A percentile compares a stretch with the other conserved stretches of the same genome.
Evolutionary conservation across 2,329 filamentous ascomycete species (phyloP).

Genomic region (Coniochaeta sp.): DNA sequence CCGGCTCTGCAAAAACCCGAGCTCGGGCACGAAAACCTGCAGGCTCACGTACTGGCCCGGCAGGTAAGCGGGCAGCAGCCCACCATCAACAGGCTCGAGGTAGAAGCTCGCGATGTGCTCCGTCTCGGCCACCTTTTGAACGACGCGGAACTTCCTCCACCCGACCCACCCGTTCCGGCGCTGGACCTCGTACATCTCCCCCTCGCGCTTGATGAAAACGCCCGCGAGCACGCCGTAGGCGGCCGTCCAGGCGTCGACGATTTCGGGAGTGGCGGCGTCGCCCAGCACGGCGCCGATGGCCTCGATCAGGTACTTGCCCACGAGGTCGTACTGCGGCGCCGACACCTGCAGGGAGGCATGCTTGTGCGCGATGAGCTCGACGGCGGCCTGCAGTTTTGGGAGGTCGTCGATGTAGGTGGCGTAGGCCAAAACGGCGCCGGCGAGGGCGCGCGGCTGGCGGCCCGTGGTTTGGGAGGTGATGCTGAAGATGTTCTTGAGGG

Average conservation of each 20-base stretch:
- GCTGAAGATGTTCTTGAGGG: constrained; percentile 66
- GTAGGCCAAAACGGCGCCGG: constrained; percentile 63
- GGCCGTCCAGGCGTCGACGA: constrained; percentile 63
- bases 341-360: constrained; percentile 65
- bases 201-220: constrained; percentile 62
- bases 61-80: constrained; percentile 49
- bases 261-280: constrained; percentile 56
- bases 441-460: constrained; percentile 63
- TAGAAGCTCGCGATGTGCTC: constrained; percentile 64
- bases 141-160: constrained; percentile 49
- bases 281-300: constrained; percentile 64
- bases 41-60: constrained; percentile 71
- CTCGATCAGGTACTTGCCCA: constrained; percentile 60
- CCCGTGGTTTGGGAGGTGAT: constrained; percentile 60
- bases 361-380: constrained; percentile 69
- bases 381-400: constrained; percentile 44
- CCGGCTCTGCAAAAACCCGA: constrained; percentile 60
- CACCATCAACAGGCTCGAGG: constrained; percentile 55
- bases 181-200: constrained; percentile 46
- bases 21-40: constrained; percentile 51
- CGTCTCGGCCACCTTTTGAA: constrained; percentile 45
- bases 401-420: constrained; percentile 67
- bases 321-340: constrained; percentile 63
- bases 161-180: constrained; percentile 33
- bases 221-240: constrained; percentile 67